phyloP scores from a whole-genome alignment of 345 rosid genomes.

The Hevea brasiliensis region DNA sequence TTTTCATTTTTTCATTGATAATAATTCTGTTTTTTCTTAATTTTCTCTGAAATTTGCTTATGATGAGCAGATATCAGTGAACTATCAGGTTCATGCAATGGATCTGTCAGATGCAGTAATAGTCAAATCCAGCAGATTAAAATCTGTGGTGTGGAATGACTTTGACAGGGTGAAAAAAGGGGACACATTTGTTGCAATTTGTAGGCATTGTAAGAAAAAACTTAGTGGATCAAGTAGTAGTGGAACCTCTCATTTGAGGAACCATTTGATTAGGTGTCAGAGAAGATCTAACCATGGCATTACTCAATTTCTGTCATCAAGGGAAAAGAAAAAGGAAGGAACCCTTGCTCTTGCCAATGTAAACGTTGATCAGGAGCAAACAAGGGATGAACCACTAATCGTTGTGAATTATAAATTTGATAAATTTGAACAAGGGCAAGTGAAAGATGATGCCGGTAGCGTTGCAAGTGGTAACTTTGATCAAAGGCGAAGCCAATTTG shows the following conservation, averaged over 20 bases:
- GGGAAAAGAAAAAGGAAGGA: conserved; percentile 61
- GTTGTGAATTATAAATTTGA: conserved; percentile 54
- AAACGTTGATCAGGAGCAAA: conserved; percentile 41
- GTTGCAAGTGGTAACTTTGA: conserved; percentile 39
- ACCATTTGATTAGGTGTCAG: conserved; percentile 76
- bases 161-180: conserved; percentile 77
- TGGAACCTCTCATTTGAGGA: conserved; percentile 83
- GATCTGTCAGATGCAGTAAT: conserved; percentile 79
- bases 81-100: conserved; percentile 44
- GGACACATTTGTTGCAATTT: conserved; percentile 63
- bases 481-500: conserved; percentile 69
- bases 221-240: conserved; percentile 83
- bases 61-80: conserved; percentile 21
- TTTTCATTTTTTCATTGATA: not conserved
- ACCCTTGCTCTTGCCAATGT: conserved; percentile 35
- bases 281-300: conserved; percentile 45
- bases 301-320: conserved; percentile 31
- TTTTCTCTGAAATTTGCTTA: not conserved
- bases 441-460: conserved; percentile 35
- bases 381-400: conserved; percentile 51
- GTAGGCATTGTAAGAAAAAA: conserved; percentile 76
- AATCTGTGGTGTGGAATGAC: conserved; percentile 89
- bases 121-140: conserved; percentile 66
- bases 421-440: conserved; percentile 54
- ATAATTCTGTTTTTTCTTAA: not conserved